These are phyloP conservation scores for Cytidiella melzeri DNA, from an alignment of 768 basidiomycete species.

Conservation along the genomic window DNA sequence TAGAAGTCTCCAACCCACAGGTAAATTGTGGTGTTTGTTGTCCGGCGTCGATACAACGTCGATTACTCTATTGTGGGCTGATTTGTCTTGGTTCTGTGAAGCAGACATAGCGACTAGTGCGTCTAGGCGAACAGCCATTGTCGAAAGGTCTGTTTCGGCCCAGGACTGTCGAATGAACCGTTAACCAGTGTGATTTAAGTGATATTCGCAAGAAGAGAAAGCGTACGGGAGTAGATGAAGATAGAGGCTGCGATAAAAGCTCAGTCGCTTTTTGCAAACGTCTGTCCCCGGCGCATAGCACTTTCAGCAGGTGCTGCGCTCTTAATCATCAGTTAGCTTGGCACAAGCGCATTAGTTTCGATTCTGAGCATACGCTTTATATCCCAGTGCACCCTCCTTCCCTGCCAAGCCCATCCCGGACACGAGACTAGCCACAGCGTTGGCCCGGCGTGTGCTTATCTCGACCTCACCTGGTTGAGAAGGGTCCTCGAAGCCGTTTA, in stretches of 20 bases:
- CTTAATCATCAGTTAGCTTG: constrained; percentile 7
- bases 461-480: constrained; percentile 27
- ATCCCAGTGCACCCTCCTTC: constrained; percentile 14
- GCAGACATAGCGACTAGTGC: constrained; percentile 22
- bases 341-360: neutral
- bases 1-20: constrained; percentile 51
- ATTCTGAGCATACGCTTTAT: constrained; percentile 32
- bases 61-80: neutral
- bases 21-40: constrained; percentile 6
- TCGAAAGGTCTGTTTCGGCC: constrained; percentile 40
- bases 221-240: too few relatives aligned
- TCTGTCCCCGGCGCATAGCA: constrained; percentile 33
- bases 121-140: constrained; percentile 50
- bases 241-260: neutral
- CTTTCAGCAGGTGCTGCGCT: constrained; percentile 32
- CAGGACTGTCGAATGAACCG: too few relatives aligned
- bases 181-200: too few relatives aligned
- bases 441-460: constrained; percentile 35
- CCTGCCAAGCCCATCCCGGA: constrained; percentile 39
- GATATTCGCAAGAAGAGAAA: too few relatives aligned
- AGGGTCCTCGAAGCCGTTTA: constrained; percentile 27
- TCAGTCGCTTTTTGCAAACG: constrained; percentile 21
- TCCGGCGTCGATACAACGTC: neutral
- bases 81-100: neutral
- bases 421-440: constrained; percentile 40